phyloP scores from a whole-genome alignment of 2,329 filamentous ascomycete species.

The Purpureocillium takamizusanense region DNA sequence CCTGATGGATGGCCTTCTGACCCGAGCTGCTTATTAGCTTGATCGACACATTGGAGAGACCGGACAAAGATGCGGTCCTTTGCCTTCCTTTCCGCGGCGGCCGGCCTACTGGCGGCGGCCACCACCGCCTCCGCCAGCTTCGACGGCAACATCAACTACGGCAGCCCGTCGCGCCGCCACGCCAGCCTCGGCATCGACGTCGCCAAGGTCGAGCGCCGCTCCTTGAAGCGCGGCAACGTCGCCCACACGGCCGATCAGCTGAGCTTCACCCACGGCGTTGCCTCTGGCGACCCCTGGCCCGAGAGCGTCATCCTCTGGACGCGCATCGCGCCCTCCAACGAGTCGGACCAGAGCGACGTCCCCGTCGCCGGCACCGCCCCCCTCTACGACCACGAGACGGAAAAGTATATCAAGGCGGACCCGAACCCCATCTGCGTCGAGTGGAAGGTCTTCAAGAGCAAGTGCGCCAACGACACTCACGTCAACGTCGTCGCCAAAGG shows the following conservation, averaged over 20 bases:
- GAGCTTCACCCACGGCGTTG: slow-evolving; percentile 56
- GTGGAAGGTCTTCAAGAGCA: slow-evolving; percentile 48
- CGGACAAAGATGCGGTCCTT: slow-evolving; percentile 2
- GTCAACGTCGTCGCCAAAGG: slow-evolving; percentile 42
- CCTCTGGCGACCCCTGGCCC: slow-evolving; percentile 39
- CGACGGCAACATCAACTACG: slow-evolving; percentile 54
- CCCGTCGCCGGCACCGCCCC: slow-evolving; percentile 32
- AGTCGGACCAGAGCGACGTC: slow-evolving; percentile 36
- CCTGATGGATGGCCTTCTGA: no score
- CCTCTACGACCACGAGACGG: slow-evolving; percentile 38
- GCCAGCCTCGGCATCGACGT: slow-evolving; percentile 55
- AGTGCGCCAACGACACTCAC: slow-evolving; percentile 24
- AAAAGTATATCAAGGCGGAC: slow-evolving; percentile 32
- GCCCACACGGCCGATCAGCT: slow-evolving; percentile 35
- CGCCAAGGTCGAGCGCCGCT: slow-evolving; percentile 49
- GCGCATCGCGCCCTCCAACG: slow-evolving; percentile 32
- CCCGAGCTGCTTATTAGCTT: no score
- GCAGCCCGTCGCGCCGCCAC: slow-evolving; percentile 57
- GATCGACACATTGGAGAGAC: no score
- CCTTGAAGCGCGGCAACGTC: slow-evolving; percentile 30
- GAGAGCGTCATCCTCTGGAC: slow-evolving; percentile 50
- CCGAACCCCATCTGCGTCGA: slow-evolving; percentile 55
- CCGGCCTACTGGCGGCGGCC: slow-evolving; percentile 1
- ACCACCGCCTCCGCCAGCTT: slow-evolving; percentile 6
- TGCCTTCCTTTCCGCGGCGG: neutral